Percentiles rank a stretch among this genome's conserved stretches.
phyloP scores from a whole-genome alignment of 2,329 filamentous ascomycete species.

The Curvularia spicifera region DNA sequence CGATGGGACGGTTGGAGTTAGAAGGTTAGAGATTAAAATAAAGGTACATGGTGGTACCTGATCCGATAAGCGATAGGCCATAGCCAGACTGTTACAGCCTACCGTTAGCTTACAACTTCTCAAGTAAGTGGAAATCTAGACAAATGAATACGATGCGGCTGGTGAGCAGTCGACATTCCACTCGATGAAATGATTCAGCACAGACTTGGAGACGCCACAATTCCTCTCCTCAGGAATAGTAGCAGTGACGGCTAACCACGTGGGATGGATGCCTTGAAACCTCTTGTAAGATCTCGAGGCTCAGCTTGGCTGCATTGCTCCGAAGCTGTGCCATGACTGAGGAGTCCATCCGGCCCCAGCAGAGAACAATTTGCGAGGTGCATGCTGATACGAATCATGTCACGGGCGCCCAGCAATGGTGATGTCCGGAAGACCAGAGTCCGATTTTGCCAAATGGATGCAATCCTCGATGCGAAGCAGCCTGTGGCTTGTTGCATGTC shows the following conservation, averaged over 20 bases:
- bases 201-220: not conserved
- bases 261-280: not conserved
- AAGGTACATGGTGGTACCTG: not conserved
- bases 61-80: conserved; percentile 1
- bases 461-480: not conserved
- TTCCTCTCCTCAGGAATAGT: not conserved
- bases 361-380: not conserved
- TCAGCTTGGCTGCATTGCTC: not conserved
- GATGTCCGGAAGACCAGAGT: not conserved
- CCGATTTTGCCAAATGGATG: not conserved
- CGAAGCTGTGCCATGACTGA: not conserved
- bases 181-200: not conserved
- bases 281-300: not conserved
- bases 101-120: not conserved
- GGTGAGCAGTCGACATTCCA: not conserved
- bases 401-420: not conserved
- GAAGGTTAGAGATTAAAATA: conserved; percentile 2
- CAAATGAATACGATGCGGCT: not conserved
- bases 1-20: conserved; percentile 1
- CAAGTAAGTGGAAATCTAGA: not conserved
- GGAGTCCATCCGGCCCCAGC: not conserved
- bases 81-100: not conserved
- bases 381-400: not conserved
- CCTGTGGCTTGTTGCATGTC: not conserved
- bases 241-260: not conserved